Base-by-base conservation (phyloP, 1,284 basidiomycete species). In the Athelia psychrophila region DNA sequence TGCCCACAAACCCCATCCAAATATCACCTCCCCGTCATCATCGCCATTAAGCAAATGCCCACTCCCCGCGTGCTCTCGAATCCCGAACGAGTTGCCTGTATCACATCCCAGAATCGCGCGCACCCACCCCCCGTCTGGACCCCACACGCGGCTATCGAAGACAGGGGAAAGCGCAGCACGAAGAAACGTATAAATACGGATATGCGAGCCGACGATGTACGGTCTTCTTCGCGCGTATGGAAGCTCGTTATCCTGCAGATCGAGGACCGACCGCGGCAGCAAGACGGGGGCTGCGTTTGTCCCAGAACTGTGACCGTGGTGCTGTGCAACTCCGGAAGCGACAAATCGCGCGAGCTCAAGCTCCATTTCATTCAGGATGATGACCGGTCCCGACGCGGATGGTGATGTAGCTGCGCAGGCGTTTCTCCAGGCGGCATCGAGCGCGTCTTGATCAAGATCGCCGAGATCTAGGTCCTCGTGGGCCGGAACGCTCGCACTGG, bases 81-180 rank as follows among this genome's bases (percentile, higher is more conserved):
- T 74, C 22, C 84, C 84, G 56, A 87, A 86, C 10, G 81, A 76
- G 58, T 86, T 86, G 18, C 83, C 83, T 30, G 77, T 73, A 56
- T 86, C 84, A 19, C 84, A 75, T 16, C 73, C 73, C 20, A 86
- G 66, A 9, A 83, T 67, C 2, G 69, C 74, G 24, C 84, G 76
- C 23, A 81, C 71, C 45, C 38, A 42, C 8, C 38, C 38, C 13
- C 27, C 27, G 13, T 30, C 6, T 30, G 20, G n/a, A 42, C 20
- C 6, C n/a, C n/a, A 8, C 16, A 18, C n/a, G n/a, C 8, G n/a
- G n/a, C 68, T 70, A 19, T 66, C 62, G 12, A 72, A 68, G 3
- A 70, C 75, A 32, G 70, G 58, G 2, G 77, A 61, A 20, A 71
- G 62, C 33, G 70, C 59, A n/a, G 67, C 64, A 27, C 67, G 64